Base-by-base conservation (phyloP, 768 basidiomycete genomes). In the Suillus clintonianus region DNA sequence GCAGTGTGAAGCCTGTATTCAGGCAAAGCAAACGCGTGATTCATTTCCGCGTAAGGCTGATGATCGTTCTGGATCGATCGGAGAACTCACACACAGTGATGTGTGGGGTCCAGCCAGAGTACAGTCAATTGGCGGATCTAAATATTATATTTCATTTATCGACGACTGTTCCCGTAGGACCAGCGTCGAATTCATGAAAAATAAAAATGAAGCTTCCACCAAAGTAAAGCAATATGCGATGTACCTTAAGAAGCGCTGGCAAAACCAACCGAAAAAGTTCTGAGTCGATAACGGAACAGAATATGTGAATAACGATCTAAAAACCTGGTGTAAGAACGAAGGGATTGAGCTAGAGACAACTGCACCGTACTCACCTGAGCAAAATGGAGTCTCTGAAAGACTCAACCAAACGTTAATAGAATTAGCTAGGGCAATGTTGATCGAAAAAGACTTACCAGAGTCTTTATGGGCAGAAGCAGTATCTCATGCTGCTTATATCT, bases 361-460 rank as follows among this genome's bases (percentile, higher is more conserved):
- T 0, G 72, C 72, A 5, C 80, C 77, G 2, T 79, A 81, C 37
- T 75, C 77, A 8, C 77, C 77, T 0, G 65, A 74, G 0, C 77
- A 81, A 32, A 82, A 81, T 62, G 76, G 73, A 8, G 60, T 72
- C n/a, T 74, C 80, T 0, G 80, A 85, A 42, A 54, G 72, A 0
- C 71, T 73, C n/a, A 82, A 81, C 57, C 37, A 68, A 4, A 80
- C 75, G 0, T 41, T 78, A 0, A 27, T 78, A 0, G 72, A 80
- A 51, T 47, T 79, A 2, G 70, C 65, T 1, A 32, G 67, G 0
- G 68, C 76, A 0, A 81, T 82, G 78, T 5, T 82, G 32, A 67
- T 69, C 0, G 67, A 62, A 0, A 37, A 56, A 30, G 24, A 72
- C 5, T 19, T 78, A 0, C 76, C 73, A n/a, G 36, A 50, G 1